These are phyloP conservation scores for Kluyveromyces siamensis DNA, from an alignment of 805 yeast genomes.

Conservation along the genomic window DNA sequence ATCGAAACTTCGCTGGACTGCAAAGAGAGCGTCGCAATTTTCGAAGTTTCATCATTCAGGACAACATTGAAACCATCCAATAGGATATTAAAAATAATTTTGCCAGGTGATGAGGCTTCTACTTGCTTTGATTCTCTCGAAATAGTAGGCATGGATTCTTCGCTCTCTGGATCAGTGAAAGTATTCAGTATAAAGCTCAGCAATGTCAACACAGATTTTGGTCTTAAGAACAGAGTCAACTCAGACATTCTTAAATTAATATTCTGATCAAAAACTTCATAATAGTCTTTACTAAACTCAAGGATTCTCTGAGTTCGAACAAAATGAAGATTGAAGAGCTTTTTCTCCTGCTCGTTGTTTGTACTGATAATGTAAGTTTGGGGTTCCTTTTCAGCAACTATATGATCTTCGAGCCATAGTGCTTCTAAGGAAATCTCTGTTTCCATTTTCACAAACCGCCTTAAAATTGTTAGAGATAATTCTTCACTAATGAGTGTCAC, in stretches of 20 bases:
- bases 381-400: conserved; percentile 55
- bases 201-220: conserved; percentile 69
- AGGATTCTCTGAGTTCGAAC: conserved; percentile 52
- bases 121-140: conserved; percentile 58
- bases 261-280: conserved; percentile 71
- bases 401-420: conserved; percentile 64
- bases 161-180: conserved; percentile 72
- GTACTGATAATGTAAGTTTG: conserved; percentile 63
- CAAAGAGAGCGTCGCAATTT: conserved; percentile 68
- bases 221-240: conserved; percentile 61
- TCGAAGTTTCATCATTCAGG: conserved; percentile 74
- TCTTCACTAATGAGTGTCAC: conserved; percentile 66
- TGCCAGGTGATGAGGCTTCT: conserved; percentile 57
- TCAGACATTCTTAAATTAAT: conserved; percentile 69
- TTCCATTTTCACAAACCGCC: conserved; percentile 51
- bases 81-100: conserved; percentile 57
- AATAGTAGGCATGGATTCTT: conserved; percentile 59
- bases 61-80: conserved; percentile 67
- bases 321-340: conserved; percentile 53
- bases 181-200: conserved; percentile 78
- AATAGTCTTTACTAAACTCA: conserved; percentile 37
- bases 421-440: conserved; percentile 58
- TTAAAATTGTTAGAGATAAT: conserved; percentile 50
- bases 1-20: conserved; percentile 65
- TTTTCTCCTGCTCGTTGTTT: conserved; percentile 34